Base-by-base conservation (phyloP, 1,284 basidiomycete species). In the Apiotrichum siamense region DNA sequence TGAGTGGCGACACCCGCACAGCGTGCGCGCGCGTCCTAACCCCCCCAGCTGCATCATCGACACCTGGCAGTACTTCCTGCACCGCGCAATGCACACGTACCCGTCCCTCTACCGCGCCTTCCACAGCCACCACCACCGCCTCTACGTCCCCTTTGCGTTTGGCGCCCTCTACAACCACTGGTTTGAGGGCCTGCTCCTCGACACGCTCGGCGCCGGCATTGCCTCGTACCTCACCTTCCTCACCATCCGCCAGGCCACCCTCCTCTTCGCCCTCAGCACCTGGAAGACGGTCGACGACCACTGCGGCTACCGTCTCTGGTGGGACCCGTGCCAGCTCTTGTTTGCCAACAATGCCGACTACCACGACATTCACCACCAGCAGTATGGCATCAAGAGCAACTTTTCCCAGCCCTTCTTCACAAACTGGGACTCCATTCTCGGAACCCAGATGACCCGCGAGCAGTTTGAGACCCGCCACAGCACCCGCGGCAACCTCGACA, bases 131-230 rank as follows among this genome's bases (percentile, higher is more conserved):
- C 96, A 99, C 72, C 96, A 99, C 74, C 81, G 92, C 10, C 83
- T 99, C 13, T 96, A 97, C 72, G 91, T 96, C 10, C 92, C 96
- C 0, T 98, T 97, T 68, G 91, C 94, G 0, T 99, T 88, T 65
- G 96, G 96, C 21, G 88, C 94, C 12, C 79, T 98, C 5, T 99
- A 99, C 80, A 98, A 98, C 74, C 94, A 98, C 69, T 93, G 93
- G 0, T 63, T 98, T 39, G 96, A 99, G 68, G 93, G 93, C 1
- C 85, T 99, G 63, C 60, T 97, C 1, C 80, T 99, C 58, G 96
- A 99, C 73, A 83, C 85, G 3, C 74, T 87, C 25, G 91, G 94
- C 40, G 85, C 88, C 0, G 83, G 76, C 9, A 59, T 97, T 20
- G 88, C 92, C 0, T 86, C 97, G 66, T 68, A 77, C 18, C 29